Evolutionary conservation across 176 grass and related monocot genomes (phyloP), one percentile per base, ranked within the genome.

Genomic region (Aegilops tauschii): DNA sequence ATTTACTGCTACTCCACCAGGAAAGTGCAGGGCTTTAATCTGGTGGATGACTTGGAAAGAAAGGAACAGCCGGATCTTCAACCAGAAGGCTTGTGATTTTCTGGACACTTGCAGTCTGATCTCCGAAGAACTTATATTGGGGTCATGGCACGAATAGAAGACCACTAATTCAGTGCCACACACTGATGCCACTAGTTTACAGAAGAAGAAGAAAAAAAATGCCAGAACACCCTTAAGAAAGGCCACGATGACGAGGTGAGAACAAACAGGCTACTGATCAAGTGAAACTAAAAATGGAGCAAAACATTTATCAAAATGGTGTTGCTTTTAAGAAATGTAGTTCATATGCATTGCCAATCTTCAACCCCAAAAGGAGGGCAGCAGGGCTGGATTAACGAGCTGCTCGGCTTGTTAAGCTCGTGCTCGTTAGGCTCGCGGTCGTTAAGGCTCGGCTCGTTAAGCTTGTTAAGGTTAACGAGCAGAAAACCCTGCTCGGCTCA

Each of bases 1-100:
- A 68, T 44, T 67, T 39, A 25, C 23, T 62, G 31, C 68, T 94
- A 94, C 36, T 98, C 85, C 58, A 89, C 84, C 59, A 92, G 68
- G 77, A 85, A 95, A 98, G 34, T 35, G 34, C 34, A 35, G 34
- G 34, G 34, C 34, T 35, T 35, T 5, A 35, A 35, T 12, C 4
- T 72, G 14, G 23, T 25, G 23, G 23, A 25, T 25, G 23, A 25
- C 23, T 25, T 25, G 23, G 23, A 25, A 25, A 25, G 23, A 25
- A 25, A 25, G 23, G 23, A 25, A 25, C 23, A 25, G 23, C 23
- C 23, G 23, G 23, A 25, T 25, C 23, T 25, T 25, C 23, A 25
- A 25, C 23, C 23, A 25, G 23, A 25, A 25, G 23, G 23, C 23
- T 25, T 25, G 23, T 25, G 23, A 25, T 25, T 25, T 25, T 25